Conservation (phyloP, 441 rosid species). For the Pelargonium hybrid region DNA sequence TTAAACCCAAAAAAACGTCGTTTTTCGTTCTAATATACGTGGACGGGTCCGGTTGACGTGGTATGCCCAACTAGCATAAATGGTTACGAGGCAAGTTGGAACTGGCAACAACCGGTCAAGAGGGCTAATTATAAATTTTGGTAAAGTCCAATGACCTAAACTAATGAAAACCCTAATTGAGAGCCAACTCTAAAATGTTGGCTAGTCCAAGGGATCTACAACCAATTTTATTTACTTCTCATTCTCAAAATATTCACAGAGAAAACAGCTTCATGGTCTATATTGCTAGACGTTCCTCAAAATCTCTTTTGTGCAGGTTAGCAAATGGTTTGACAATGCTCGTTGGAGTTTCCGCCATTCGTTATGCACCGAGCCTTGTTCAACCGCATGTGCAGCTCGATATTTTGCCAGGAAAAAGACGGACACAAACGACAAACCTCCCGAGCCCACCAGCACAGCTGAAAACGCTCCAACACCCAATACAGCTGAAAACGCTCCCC, state of each 20-base stretch:
- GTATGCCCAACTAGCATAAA: too few relatives aligned
- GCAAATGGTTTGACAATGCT: constrained; percentile 70
- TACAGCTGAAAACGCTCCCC: background rate
- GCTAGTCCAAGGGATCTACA: too few relatives aligned
- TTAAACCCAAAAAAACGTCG: too few relatives aligned
- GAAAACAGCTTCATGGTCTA: background rate
- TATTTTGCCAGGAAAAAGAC: constrained; percentile 20
- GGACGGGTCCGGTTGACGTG: too few relatives aligned
- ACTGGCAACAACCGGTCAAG: too few relatives aligned
- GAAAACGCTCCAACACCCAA: background rate
- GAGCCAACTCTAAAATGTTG: too few relatives aligned
- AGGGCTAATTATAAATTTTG: too few relatives aligned
- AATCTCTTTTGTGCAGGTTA: constrained; percentile 39
- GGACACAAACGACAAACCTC: constrained; percentile 8
- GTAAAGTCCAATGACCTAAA: too few relatives aligned
- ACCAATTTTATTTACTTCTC: background rate
- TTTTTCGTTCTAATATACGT: too few relatives aligned
- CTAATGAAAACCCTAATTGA: too few relatives aligned
- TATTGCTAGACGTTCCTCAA: background rate
- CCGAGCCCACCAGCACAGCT: background rate
- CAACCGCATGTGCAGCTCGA: constrained; percentile 14
- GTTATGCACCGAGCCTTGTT: constrained; percentile 18
- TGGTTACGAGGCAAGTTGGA: too few relatives aligned
- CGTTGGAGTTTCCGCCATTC: constrained; percentile 62
- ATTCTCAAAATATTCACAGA: background rate